A percentile compares a stretch with the other conserved stretches of the same genome.
Evolutionary conservation across 78 protist species (phyloP).

Genomic region (Dictyostelium discoideum): dicty_2.7 NC_007088.5:8069001-8069500

Average conservation of each 20-base stretch:
- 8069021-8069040: conserved; percentile 27
- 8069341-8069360: conserved; percentile 99
- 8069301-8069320: conserved; percentile 97
- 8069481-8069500: conserved; percentile 98
- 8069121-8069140: conserved; percentile 85
- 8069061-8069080: conserved; percentile 82
- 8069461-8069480: conserved; percentile 97
- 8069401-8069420: conserved; percentile 99
- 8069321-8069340: conserved; percentile 96
- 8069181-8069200: conserved; percentile 82
- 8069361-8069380: conserved; percentile 91
- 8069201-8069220: conserved; percentile 81
- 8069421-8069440: conserved; percentile 99
- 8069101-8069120: conserved; percentile 86
- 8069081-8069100: conserved; percentile 67
- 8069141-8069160: conserved; percentile 81
- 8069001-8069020: not conserved
- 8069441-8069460: conserved; percentile 98
- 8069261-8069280: conserved; percentile 98
- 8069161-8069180: conserved; percentile 74
- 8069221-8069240: conserved; percentile 92
- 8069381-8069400: conserved; percentile 89
- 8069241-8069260: conserved; percentile 99
- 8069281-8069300: conserved; percentile 91
- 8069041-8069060: conserved; percentile 53